Evolutionary conservation across 495 filamentous ascomycete genomes (phyloP), one percentile per base, ranked within the genome.

Genomic region (Aspergillus heteromorphus): DNA sequence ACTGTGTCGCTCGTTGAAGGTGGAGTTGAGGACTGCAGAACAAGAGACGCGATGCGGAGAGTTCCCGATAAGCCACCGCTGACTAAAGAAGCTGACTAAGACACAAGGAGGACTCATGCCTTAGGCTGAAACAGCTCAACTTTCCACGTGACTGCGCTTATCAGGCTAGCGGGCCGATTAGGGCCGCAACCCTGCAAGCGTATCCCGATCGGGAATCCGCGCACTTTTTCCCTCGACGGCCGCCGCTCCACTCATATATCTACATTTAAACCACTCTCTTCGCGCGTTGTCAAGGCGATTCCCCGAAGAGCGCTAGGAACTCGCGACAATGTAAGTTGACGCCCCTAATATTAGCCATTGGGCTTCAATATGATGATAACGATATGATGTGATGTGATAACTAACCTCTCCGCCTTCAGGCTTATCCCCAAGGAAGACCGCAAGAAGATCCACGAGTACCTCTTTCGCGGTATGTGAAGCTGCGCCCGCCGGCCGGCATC

Each of bases 371-470:
- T 29, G 6, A 19, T 13, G n/a, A n/a, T n/a, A n/a, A n/a, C n/a
- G n/a, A n/a, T n/a, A n/a, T n/a, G n/a, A n/a, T n/a, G n/a, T n/a
- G n/a, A n/a, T n/a, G n/a, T 25, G 7, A 29, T 48, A 29, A 13
- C 53, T 49, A 49, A 45, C 48, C 16, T 34, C 14, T 14, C 17
- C 3, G 25, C 31, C 16, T n/a, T n/a, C 65, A 91, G 85, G 92
- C 87, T 98, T 83, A 98, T 98, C 79, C 93, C 93, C 70, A 97
- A 97, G 85, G 86, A 88, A 74, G 93, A 98, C 81, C 91, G 93
- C 80, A 97, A 97, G 87, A 92, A 93, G 86, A 96, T 98, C 82
- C 95, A 98, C 81, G 90, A 97, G 87, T 96, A 97, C 85, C 90
- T 98, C 85, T 97, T 98, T 87, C 89, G 92, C 67, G 84, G 84